Conservation (phyloP, 139 green algal genomes). For the Zygnema circumcarinatum region DNA sequence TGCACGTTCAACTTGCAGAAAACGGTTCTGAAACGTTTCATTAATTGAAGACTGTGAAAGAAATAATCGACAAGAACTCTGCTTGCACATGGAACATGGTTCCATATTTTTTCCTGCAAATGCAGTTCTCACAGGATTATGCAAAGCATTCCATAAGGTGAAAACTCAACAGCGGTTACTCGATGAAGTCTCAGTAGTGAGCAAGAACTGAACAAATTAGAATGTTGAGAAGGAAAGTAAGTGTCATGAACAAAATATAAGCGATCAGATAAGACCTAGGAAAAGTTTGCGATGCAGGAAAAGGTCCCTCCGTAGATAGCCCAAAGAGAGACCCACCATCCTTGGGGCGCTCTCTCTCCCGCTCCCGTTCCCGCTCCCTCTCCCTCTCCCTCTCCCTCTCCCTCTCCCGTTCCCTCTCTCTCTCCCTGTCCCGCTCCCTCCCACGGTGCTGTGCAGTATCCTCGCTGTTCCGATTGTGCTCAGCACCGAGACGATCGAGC, state of each 20-base stretch:
- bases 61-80: background rate
- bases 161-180: background rate
- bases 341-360: background rate
- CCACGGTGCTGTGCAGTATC: background rate
- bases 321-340: no score
- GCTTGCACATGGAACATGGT: background rate
- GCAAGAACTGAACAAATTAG: no score
- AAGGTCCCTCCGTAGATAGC: background rate
- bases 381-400: background rate
- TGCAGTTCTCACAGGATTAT: background rate
- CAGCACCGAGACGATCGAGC: no score
- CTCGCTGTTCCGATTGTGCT: background rate
- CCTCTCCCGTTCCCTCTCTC: background rate
- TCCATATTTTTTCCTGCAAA: background rate
- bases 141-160: background rate
- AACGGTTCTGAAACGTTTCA: background rate
- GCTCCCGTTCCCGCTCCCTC: background rate
- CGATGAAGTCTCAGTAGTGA: background rate
- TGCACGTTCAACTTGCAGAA: background rate
- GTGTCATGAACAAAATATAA: background rate
- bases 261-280: background rate
- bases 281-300: background rate
- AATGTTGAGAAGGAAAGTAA: no score
- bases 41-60: background rate
- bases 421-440: background rate